A percentile compares a stretch with the other conserved stretches of the same genome.
Conservation (phyloP, 805 yeast species). For the Millerago galiae region DNA sequence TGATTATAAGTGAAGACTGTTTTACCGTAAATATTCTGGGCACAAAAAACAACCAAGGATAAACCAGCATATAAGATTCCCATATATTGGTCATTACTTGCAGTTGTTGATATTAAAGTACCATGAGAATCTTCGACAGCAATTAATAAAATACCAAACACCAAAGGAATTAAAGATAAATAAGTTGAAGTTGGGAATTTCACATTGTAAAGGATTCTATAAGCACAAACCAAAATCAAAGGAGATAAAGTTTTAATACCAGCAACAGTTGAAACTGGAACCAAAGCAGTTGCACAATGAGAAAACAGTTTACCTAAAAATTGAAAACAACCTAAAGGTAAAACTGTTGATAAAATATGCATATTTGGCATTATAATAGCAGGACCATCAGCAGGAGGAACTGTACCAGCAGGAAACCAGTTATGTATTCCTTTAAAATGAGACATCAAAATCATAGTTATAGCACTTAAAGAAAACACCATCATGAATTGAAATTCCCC, state of each 20-base stretch:
- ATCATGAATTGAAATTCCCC: slow-evolving; percentile 59
- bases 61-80: slow-evolving; percentile 67
- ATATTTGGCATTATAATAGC: slow-evolving; percentile 29
- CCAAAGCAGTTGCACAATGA: slow-evolving; percentile 56
- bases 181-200: slow-evolving; percentile 44
- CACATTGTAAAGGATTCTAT: slow-evolving; percentile 44
- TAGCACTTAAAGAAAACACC: slow-evolving; percentile 38
- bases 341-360: slow-evolving; percentile 39
- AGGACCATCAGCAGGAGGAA: slow-evolving; percentile 31
- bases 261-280: slow-evolving; percentile 64
- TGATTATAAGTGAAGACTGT: slow-evolving; percentile 54
- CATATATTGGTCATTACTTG: slow-evolving; percentile 35
- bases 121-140: slow-evolving; percentile 26
- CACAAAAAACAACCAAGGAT: slow-evolving; percentile 71
- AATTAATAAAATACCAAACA: slow-evolving; percentile 44
- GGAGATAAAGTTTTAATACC: slow-evolving; percentile 68
- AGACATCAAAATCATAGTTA: slow-evolving; percentile 31
- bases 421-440: slow-evolving; percentile 25
- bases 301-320: slow-evolving; percentile 58
- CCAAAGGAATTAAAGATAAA: slow-evolving; percentile 43
- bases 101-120: slow-evolving; percentile 31
- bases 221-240: slow-evolving; percentile 49
- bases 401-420: slow-evolving; percentile 48
- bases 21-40: slow-evolving; percentile 83
- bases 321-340: slow-evolving; percentile 63